A percentile compares a stretch with the other conserved stretches of the same genome.
Evolutionary conservation across 768 basidiomycete genomes (phyloP).

Genomic region (Tremella mesenterica): DNA sequence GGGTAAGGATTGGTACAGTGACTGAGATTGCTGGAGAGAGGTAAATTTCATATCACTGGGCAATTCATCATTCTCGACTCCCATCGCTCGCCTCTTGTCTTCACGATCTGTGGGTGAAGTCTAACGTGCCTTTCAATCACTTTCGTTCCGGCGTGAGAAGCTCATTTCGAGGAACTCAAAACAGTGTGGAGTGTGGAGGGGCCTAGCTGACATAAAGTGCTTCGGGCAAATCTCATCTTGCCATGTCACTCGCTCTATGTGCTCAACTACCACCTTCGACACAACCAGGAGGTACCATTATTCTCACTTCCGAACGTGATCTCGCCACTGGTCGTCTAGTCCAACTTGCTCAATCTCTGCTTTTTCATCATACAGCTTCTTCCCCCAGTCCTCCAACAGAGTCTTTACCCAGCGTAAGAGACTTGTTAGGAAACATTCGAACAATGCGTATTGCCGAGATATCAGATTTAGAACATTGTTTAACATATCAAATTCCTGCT

Average conservation of each 20-base stretch:
- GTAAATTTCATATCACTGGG: too few relatives aligned
- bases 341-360: slow-evolving; percentile 24
- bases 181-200: background rate
- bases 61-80: too few relatives aligned
- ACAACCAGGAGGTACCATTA: slow-evolving; percentile 48
- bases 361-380: too few relatives aligned
- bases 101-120: too few relatives aligned
- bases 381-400: background rate
- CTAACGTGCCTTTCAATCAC: too few relatives aligned
- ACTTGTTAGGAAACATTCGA: slow-evolving; percentile 48
- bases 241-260: slow-evolving; percentile 68
- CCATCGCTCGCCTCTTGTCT: too few relatives aligned
- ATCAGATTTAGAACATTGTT: slow-evolving; percentile 44
- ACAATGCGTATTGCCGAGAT: slow-evolving; percentile 47
- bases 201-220: slow-evolving; percentile 53
- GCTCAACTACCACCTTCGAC: slow-evolving; percentile 59
- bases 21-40: slow-evolving; percentile 88
- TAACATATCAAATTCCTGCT: slow-evolving; percentile 44
- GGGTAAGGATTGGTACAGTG: slow-evolving; percentile 66
- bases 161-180: background rate
- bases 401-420: too few relatives aligned
- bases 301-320: slow-evolving; percentile 41
- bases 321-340: slow-evolving; percentile 35
- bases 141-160: background rate
- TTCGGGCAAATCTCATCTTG: slow-evolving; percentile 88